Percentiles rank a stretch among this genome's conserved stretches.
phyloP scores from a whole-genome alignment of 163 green algal species.

The Prototheca stagnorum region DNA sequence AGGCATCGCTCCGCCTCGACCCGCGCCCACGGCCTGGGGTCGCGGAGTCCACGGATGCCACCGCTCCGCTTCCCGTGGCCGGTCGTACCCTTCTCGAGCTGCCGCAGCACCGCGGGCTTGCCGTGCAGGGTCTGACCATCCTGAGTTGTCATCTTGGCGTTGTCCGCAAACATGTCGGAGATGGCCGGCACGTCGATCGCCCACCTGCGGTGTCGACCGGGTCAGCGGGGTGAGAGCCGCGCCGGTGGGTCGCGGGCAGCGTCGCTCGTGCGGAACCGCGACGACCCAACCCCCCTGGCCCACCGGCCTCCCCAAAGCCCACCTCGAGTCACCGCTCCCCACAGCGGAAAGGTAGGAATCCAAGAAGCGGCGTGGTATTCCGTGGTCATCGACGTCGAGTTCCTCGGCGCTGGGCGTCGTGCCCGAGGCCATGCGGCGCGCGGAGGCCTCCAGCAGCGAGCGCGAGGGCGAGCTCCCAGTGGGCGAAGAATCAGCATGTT shows the following conservation, averaged over 20 bases:
- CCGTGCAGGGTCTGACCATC: slow-evolving; percentile 8
- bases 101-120: slow-evolving; percentile 4
- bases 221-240: no score
- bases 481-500: background rate
- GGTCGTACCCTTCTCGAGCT: slow-evolving; percentile 8
- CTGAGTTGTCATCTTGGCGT: slow-evolving; percentile 8
- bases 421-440: background rate
- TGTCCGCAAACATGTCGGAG: slow-evolving; percentile 3
- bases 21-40: no score
- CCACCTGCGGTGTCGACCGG: slow-evolving; percentile 1
- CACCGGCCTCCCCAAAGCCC: background rate
- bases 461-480: background rate
- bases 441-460: slow-evolving; percentile 3
- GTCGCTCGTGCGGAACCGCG: no score
- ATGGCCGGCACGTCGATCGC: background rate
- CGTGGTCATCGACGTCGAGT: background rate
- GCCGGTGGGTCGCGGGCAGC: no score
- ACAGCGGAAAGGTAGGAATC: background rate
- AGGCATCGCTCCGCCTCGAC: no score
- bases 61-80: no score
- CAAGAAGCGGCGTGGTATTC: background rate
- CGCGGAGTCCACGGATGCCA: no score
- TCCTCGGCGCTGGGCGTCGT: background rate
- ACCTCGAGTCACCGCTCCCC: background rate
- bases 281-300: background rate